Evolutionary conservation across 2,329 filamentous ascomycete species (phyloP), one percentile per base, ranked within the genome.

Genomic region (Colletotrichum camelliae): DNA sequence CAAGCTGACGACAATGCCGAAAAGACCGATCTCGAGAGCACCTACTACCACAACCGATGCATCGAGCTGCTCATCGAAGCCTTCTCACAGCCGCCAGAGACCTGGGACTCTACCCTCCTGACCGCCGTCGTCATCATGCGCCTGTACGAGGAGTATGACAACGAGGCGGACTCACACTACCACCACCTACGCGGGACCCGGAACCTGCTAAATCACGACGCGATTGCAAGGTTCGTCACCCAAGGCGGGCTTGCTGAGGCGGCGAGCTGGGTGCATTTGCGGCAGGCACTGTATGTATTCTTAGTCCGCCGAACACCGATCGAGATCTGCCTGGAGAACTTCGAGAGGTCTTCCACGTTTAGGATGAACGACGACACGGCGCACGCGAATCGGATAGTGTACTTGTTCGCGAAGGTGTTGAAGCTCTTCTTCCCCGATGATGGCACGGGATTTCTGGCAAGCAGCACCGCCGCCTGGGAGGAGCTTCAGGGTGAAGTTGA

Each of bases 51-150:
- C 48, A 85, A 86, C 24, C 81, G 85, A 67, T 89, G 87, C 72
- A 81, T 89, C 12, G 84, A 87, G 69, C 80, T 88, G 13, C 82
- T 89, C 7, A 88, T 89, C 4, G 81, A 85, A 13, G 85, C 86
- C 3, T 81, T 89, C 16, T 83, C 86, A 9, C 83, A 84, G 43
- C 85, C 87, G 0, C 82, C 84, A 16, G 81, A 84, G 1, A 83
- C 84, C 2, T 87, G 86, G 78, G 86, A 88, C 64, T 87, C 88
- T 37, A 86, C 85, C 18, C 83, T 89, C 4, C 80, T 89, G 1
- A 84, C 87, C 1, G 86, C 87, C 0, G 87, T 90, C 1, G 88
- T 89, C 10, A 84, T 89, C 7, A 79, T 89, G 24, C 84, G 88
- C 0, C 82, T 89, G 7, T 88, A 89, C 69, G 88, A 89, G 78